Evolutionary conservation across 371 early-diverging fungal species (phyloP).

Genomic region (Parasitella parasitica): DNA sequence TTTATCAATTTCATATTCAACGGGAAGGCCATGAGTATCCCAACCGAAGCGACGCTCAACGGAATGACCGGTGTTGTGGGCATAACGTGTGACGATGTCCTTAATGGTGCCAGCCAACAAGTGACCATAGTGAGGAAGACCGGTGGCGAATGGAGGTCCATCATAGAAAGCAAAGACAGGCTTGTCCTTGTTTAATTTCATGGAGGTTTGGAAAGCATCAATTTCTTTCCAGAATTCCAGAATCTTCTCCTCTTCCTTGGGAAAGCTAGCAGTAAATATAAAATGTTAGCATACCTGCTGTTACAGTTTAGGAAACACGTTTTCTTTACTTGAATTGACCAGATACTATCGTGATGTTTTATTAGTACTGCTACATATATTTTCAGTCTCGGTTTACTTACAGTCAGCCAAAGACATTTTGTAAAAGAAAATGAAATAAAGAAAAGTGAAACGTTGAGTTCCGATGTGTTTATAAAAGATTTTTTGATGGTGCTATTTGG

Average conservation of each 20-base stretch:
- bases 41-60: slow-evolving; percentile 99
- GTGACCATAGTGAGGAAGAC: slow-evolving; percentile 99
- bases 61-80: slow-evolving; percentile 95
- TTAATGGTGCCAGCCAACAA: slow-evolving; percentile 99
- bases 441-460: too few species aligned
- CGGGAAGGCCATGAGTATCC: slow-evolving; percentile 99
- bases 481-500: not conserved
- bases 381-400: too few species aligned
- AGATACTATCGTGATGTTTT: slow-evolving; percentile 45
- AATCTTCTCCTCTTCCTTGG: slow-evolving; percentile 95
- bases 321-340: slow-evolving; percentile 53
- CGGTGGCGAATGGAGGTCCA: slow-evolving; percentile 99
- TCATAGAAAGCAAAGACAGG: slow-evolving; percentile 96
- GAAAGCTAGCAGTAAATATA: slow-evolving; percentile 78
- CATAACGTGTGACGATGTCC: slow-evolving; percentile 99
- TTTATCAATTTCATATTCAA: slow-evolving; percentile 99
- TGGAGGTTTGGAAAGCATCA: slow-evolving; percentile 95
- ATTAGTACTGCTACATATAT: too few species aligned
- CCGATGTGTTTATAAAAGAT: not conserved
- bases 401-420: slow-evolving; percentile 51
- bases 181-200: slow-evolving; percentile 91
- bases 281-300: not conserved
- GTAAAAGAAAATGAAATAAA: slow-evolving; percentile 12
- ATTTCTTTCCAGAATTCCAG: slow-evolving; percentile 97
- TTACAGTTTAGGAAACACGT: not conserved